A percentile compares a stretch with the other conserved stretches of the same genome.
These are phyloP conservation scores for Sphagnum magellanicum DNA, from an alignment of 228 moss, liverwort and hornwort species.

Conservation along the genomic window DNA sequence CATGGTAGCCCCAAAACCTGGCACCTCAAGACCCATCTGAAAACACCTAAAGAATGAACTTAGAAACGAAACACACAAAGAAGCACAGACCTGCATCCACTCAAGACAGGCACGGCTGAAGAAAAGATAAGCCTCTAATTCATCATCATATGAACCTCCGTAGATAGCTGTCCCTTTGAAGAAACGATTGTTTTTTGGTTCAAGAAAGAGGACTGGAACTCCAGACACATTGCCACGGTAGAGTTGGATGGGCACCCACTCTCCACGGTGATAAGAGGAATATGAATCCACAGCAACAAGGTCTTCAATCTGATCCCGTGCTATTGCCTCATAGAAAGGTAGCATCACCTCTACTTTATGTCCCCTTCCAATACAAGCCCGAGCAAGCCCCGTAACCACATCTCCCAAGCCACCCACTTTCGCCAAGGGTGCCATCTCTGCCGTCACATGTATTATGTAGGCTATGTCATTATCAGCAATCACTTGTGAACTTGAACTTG, in stretches of 20 bases:
- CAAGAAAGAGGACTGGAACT: constrained; percentile 35
- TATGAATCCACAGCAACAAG: constrained; percentile 23
- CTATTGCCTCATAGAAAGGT: constrained; percentile 36
- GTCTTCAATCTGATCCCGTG: constrained; percentile 18
- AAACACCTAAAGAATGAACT: background rate
- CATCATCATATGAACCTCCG: constrained; percentile 35
- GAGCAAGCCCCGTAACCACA: constrained; percentile 41
- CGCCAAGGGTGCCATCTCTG: constrained; percentile 45
- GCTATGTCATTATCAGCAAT: constrained; percentile 9
- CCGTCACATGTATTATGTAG: constrained; percentile 36
- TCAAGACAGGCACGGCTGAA: constrained; percentile 43
- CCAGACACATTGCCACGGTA: constrained; percentile 26
- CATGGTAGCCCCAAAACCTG: background rate
- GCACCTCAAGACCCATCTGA: background rate
- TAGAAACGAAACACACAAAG: background rate
- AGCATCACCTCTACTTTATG: constrained; percentile 45
- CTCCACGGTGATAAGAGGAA: constrained; percentile 28
- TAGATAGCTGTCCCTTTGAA: constrained; percentile 38
- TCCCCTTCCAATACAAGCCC: constrained; percentile 37
- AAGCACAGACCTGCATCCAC: constrained; percentile 29
- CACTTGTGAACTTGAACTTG: constrained; percentile 3
- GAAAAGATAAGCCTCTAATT: constrained; percentile 39
- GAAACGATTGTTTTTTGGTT: constrained; percentile 19
- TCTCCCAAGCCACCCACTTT: constrained; percentile 50
- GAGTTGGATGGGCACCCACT: constrained; percentile 25